phyloP scores from a whole-genome alignment of 2,329 filamentous ascomycete species.

The Phyllosticta capitalensis region DNA sequence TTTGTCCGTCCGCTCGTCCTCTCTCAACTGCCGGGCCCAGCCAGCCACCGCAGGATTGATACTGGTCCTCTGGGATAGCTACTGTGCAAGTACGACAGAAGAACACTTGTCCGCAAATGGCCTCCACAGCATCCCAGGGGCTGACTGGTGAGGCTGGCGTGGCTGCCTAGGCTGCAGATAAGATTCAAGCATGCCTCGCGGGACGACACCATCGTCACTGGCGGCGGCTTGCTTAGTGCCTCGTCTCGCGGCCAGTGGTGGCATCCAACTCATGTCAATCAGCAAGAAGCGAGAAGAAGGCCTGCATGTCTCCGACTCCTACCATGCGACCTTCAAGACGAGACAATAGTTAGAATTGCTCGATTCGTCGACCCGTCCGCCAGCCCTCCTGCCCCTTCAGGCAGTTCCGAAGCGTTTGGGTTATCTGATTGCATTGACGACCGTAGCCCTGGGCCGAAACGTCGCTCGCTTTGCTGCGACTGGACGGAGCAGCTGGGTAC shows the following conservation, averaged over 20 bases:
- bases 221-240: too few species aligned
- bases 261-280: too few species aligned
- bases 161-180: not conserved
- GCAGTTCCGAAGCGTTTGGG: not conserved
- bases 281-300: too few species aligned
- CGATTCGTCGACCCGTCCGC: not conserved
- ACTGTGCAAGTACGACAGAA: not conserved
- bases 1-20: not conserved
- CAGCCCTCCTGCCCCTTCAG: not conserved
- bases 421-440: not conserved
- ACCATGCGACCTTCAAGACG: not conserved
- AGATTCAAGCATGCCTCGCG: not conserved
- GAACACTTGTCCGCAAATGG: not conserved
- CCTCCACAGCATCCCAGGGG: not conserved
- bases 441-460: not conserved
- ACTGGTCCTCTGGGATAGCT: not conserved
- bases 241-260: not conserved
- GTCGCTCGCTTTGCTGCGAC: not conserved
- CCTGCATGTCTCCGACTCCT: not conserved
- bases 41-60: not conserved
- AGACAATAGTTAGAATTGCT: not conserved
- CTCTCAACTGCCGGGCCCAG: not conserved
- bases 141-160: not conserved
- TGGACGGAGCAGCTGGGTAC: too few species aligned
- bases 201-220: not conserved